Evolutionary conservation across 1,284 basidiomycete genomes (phyloP), one percentile per base, ranked within the genome.

Genomic region (Sporisorium iseilematis-ciliati): DNA sequence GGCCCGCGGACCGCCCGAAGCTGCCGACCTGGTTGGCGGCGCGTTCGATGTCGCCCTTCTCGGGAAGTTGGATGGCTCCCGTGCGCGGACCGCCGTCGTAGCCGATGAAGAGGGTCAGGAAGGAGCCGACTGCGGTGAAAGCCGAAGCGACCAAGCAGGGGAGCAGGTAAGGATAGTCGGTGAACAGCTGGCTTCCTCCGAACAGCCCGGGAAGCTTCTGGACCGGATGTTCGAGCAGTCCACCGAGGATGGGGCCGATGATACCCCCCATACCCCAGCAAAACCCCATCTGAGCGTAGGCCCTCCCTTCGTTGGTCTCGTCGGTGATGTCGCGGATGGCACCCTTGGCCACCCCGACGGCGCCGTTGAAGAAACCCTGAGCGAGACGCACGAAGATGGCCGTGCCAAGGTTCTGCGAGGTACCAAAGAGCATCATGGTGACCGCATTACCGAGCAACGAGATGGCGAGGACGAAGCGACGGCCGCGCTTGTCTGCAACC

Each of bases 321-420:
- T 96, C 94, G 0, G 96, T 96, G 64, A 99, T 89, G 69, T 92
- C 92, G 23, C 93, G 88, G 46, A 99, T 91, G 7, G 92, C 93
- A 21, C 94, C 93, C 45, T 81, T 82, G 43, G 93, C 94, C 20
- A 97, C 95, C 31, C 94, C 95, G 38, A 97, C 92, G 16, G 94
- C 93, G 18, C 96, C 96, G 11, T 93, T 95, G 84, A 98, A 99
- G 46, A 98, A 89, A 26, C 96, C 96, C 86, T 99, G 96, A 26
- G 94, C 89, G 6, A 99, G 88, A n/a, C 96, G 90, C 40, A 96
- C 91, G 50, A 89, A 90, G 59, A 98, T 91, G 4, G 95, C 96
- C 84, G 95, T 72, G 21, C 65, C 52, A 11, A 85, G 67, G 25
- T 77, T 84, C 20, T 63, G 92, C 33, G 92, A 90, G 0, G 94